Base-by-base conservation (phyloP, 2,329 filamentous ascomycete species). In the Colletotrichum trifolii region DNA sequence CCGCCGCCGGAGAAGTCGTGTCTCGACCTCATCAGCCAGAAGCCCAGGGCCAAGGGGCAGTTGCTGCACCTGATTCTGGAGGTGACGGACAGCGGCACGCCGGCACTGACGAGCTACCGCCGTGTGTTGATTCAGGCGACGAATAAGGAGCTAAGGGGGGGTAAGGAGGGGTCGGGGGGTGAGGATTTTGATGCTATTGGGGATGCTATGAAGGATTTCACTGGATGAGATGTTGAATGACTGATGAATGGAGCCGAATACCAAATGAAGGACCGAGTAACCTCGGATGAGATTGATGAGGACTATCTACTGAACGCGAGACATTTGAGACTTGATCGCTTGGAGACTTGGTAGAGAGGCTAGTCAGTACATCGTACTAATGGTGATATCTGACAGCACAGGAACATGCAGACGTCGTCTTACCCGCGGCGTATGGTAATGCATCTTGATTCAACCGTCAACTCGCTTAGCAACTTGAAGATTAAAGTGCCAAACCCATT, bases 41-140 rank as follows among this genome's bases (percentile, higher is more conserved):
- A 57, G 47, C 48, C 40, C 8, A 52, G 53, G 35, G 56, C 61
- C 13, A 46, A 57, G 25, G 82, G 83, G 4, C 78, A 83, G 71
- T 60, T 78, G 53, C 72, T 84, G 67, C 83, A 85, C 71, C 68
- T 85, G 38, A 79, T 86, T 25, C 73, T 86, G 5, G 81, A 84
- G 67, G 82, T 85, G 5, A 81, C 74, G 4, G 79, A 83, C 59
- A 70, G 74, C 12, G 83, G 82, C 0, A 73, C 72, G 2, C 79
- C 79, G 33, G 71, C 73, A 4, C 70, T 86, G 68, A 83, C 80
- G 17, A 80, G 75, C 47, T 85, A 85, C 72, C 77, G 79, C 53
- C 71, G 83, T 6, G 73, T 85, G n/a, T 53, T 79, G n/a, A 72
- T 79, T 12, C 75, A 78, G 68, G 50, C 70, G 0, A 74, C 70